Percentiles rank a stretch among this genome's conserved stretches.
Evolutionary conservation across 768 basidiomycete genomes (phyloP).

Genomic region (Termitomyces sp.): DNA sequence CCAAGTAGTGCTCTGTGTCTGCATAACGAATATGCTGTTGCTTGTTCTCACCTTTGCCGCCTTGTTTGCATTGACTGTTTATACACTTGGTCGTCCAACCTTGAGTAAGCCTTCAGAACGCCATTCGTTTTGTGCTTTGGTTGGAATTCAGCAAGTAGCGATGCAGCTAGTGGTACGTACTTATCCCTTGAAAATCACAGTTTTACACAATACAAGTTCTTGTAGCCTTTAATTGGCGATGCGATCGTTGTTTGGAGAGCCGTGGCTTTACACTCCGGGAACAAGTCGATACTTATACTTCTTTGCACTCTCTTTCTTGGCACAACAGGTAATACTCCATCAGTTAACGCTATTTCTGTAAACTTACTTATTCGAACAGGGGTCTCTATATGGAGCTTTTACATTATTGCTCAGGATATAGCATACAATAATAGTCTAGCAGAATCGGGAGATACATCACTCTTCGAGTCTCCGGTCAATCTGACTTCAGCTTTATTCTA

Average conservation of each 20-base stretch:
- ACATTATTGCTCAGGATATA: too few relatives aligned
- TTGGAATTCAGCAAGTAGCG: not conserved
- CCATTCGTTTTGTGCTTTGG: not conserved
- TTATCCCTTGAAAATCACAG: not conserved
- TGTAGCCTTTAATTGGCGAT: too few relatives aligned
- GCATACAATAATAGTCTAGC: too few relatives aligned
- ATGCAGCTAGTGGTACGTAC: not conserved
- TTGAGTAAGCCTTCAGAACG: too few relatives aligned
- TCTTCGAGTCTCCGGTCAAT: too few relatives aligned
- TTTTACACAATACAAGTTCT: not conserved
- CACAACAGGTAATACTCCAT: not conserved
- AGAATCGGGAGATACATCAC: not conserved
- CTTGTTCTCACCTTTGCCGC: not conserved
- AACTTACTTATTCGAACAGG: not conserved
- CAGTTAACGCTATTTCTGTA: not conserved
- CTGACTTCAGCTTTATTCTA: not conserved
- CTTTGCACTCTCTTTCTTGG: not conserved
- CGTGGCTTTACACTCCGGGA: not conserved
- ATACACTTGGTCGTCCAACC: too few relatives aligned
- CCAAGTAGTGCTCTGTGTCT: not conserved
- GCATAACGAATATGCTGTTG: not conserved
- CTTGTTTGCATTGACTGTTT: not conserved
- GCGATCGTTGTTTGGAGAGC: not conserved
- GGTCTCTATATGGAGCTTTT: not conserved
- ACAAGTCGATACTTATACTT: not conserved